Percentiles rank a stretch among this genome's conserved stretches.
Evolutionary conservation across 2,329 filamentous ascomycete species (phyloP).

Genomic region (Beauveria australis): DNA sequence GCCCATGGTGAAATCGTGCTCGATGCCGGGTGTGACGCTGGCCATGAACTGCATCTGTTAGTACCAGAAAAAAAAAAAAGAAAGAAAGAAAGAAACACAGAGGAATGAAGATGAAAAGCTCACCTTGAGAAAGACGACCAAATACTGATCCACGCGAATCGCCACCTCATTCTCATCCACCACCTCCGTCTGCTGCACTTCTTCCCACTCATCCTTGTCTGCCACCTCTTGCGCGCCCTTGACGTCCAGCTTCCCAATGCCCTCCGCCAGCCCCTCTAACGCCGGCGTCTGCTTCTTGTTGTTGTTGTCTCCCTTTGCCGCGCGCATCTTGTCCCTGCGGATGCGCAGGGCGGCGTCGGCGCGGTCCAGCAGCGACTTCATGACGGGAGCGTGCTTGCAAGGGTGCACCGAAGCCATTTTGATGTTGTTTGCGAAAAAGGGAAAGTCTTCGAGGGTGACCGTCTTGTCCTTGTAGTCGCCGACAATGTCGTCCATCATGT

Average conservation of each 20-base stretch:
- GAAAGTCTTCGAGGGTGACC: constrained; percentile 94
- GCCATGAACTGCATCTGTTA: constrained; percentile 55
- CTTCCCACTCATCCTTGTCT: constrained; percentile 54
- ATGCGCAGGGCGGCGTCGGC: constrained; percentile 90
- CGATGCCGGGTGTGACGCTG: constrained; percentile 91
- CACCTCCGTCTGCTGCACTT: constrained; percentile 47
- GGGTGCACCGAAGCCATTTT: constrained; percentile 97
- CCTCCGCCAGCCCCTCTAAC: constrained; percentile 77
- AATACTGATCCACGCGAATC: constrained; percentile 80
- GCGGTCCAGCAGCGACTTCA: constrained; percentile 94
- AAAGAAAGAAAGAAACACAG: too few relatives aligned
- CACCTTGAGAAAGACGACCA: constrained; percentile 81
- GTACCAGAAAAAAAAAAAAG: neutral
- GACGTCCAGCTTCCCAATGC: constrained; percentile 59
- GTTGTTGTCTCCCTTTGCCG: constrained; percentile 16
- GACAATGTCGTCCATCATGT: constrained; percentile 96
- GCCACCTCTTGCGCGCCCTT: constrained; percentile 34
- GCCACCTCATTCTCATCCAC: constrained; percentile 65
- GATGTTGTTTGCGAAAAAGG: constrained; percentile 81
- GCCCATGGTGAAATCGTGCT: constrained; percentile 97
- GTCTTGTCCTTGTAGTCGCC: constrained; percentile 98
- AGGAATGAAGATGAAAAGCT: constrained; percentile 17
- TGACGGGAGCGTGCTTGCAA: constrained; percentile 93
- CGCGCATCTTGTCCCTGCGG: constrained; percentile 70
- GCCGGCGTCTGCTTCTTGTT: neutral